These are phyloP conservation scores for Betula pendula DNA, from an alignment of 306 rosid species.

Conservation along the genomic window DNA sequence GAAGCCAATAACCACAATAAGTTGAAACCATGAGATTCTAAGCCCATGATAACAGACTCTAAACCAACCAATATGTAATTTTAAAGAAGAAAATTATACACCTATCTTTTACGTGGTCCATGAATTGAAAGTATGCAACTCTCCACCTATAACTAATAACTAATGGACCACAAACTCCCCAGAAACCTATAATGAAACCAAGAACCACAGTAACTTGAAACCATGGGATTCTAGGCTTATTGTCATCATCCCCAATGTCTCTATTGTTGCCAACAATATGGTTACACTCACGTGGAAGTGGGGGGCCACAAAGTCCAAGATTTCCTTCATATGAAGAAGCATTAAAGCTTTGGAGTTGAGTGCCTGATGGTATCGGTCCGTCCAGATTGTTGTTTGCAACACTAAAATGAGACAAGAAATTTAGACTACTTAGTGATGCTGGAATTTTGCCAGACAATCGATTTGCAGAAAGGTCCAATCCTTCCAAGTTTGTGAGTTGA, in stretches of 20 bases:
- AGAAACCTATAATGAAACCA: conserved; percentile 10
- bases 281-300: background rate
- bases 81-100: too few species aligned
- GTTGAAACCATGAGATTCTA: too few species aligned
- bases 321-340: background rate
- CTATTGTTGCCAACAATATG: too few species aligned
- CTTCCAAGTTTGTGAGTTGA: conserved; percentile 6
- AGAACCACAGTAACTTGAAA: background rate
- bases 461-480: background rate
- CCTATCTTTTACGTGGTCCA: background rate
- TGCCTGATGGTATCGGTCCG: conserved; percentile 1
- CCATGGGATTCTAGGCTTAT: background rate
- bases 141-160: background rate
- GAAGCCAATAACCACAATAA: too few species aligned
- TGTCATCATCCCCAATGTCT: background rate
- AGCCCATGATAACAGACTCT: too few species aligned
- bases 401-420: conserved; percentile 4
- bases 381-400: background rate
- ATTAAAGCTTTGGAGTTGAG: background rate
- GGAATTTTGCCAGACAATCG: conserved; percentile 16
- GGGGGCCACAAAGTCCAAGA: background rate
- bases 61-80: too few species aligned
- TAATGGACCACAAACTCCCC: conserved; percentile 6
- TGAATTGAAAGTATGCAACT: background rate
- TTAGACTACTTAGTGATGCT: background rate